Percentiles rank a stretch among this genome's conserved stretches.
Conservation (phyloP, 2,329 filamentous ascomycete species). For the Phyllosticta citribraziliensis region DNA sequence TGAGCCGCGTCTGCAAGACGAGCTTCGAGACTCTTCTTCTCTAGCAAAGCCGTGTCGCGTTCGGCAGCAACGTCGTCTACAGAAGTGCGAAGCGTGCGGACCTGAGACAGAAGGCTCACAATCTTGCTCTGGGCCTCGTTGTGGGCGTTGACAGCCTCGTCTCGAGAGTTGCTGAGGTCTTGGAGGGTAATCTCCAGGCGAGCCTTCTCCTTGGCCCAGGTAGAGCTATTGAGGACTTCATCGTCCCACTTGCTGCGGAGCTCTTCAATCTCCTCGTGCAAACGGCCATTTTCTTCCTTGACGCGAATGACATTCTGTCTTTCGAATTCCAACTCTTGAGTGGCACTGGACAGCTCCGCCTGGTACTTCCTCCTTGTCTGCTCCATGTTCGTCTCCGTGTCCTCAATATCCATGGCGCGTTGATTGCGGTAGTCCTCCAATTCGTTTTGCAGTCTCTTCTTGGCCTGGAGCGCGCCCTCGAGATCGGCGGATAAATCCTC, state of each 20-base stretch:
- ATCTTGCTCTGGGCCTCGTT: slow-evolving; percentile 93
- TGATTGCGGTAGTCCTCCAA: slow-evolving; percentile 95
- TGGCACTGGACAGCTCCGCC: slow-evolving; percentile 77
- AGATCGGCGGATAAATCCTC: slow-evolving; percentile 89
- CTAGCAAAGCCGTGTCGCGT: slow-evolving; percentile 71
- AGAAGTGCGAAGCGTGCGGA: slow-evolving; percentile 69
- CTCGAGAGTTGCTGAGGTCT: slow-evolving; percentile 80
- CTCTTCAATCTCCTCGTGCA: slow-evolving; percentile 94
- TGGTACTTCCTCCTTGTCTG: slow-evolving; percentile 98
- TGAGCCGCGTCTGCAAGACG: slow-evolving; percentile 79
- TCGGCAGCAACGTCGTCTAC: slow-evolving; percentile 81
- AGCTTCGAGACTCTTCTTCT: slow-evolving; percentile 82
- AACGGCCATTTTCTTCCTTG: slow-evolving; percentile 70
- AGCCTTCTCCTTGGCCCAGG: slow-evolving; percentile 96
- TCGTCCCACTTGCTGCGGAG: slow-evolving; percentile 96
- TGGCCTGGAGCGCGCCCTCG: slow-evolving; percentile 73
- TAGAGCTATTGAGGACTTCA: slow-evolving; percentile 92
- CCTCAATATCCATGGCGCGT: slow-evolving; percentile 89
- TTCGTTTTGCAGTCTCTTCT: slow-evolving; percentile 92
- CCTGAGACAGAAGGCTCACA: slow-evolving; percentile 80
- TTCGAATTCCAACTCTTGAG: slow-evolving; percentile 85
- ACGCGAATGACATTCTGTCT: slow-evolving; percentile 82
- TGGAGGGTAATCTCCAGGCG: slow-evolving; percentile 82
- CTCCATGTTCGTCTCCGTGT: slow-evolving; percentile 92
- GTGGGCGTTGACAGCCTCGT: slow-evolving; percentile 86